Base-by-base conservation (phyloP, 306 rosid species). In the Medicago arabica region DNA sequence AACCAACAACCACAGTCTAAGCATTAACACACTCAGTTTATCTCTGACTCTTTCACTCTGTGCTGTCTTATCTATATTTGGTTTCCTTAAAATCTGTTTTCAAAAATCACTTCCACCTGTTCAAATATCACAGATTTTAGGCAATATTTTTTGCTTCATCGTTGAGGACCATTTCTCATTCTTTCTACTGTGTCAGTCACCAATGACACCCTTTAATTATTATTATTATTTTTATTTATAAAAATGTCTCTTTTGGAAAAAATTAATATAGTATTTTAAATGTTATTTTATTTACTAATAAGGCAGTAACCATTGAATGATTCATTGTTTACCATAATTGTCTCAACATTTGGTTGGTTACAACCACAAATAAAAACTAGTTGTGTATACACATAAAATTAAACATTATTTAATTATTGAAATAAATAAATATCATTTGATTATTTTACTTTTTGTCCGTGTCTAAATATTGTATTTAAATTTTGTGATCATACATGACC, bases 131-230 rank as follows among this genome's bases (percentile, higher is more conserved):
- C 72, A 39, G 17, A 86, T 80, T 46, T 63, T 53, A 58, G 86
- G 86, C 90, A 62, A 73, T 57, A 44, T 65, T 54, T 66, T 83
- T 53, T 90, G 82, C 96, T 40, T 71, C 31, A 83, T 80, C 58
- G 69, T 82, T 83, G 89, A 62, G 19, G 80, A 75, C 66, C 58
- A 54, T 68, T 61, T 76, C 88, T 76, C 64, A 79, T 67, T 76
- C 83, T 79, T 79, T 55, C 36, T 58, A 58, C 64, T 57, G 38
- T 21, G 64, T 58, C n/a, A 23, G 9, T 23, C 38, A 58, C 36
- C 18, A 58, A 28, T 58, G 16, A 58, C 14, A 21, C 36, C 36
- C 7, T 58, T 58, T 58, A 13, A 21, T 9, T 58, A 21, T 58
- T 23, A 34, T 34, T 23, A 23, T 23, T 23, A 21, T 31, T 34